Conservation (phyloP, 192 early-diverging fungal genomes). For the Coemansia sp. region DNA sequence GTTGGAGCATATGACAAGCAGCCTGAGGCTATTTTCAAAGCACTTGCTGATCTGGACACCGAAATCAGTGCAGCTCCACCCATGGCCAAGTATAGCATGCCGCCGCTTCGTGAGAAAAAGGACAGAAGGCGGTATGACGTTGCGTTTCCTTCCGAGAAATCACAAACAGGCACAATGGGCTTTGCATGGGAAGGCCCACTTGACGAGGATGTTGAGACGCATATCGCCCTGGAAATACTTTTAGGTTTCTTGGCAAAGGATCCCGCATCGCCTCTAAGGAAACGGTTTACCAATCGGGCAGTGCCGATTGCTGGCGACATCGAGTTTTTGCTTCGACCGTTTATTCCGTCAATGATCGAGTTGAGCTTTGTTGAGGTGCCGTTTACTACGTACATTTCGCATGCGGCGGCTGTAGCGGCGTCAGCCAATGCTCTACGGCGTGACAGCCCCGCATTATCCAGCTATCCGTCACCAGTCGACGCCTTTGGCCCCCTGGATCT, state of each 20-base stretch:
- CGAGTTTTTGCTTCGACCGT: conserved; percentile 61
- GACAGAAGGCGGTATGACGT: conserved; percentile 54
- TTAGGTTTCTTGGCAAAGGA: conserved; percentile 71
- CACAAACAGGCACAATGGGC: conserved; percentile 67
- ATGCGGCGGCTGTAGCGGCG: conserved; percentile 38
- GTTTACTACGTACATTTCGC: conserved; percentile 37
- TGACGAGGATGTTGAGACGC: conserved; percentile 63
- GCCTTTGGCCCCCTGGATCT: conserved; percentile 47
- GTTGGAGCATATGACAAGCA: conserved; percentile 54
- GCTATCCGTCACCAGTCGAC: conserved; percentile 49
- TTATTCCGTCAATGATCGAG: conserved; percentile 62
- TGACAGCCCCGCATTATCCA: conserved; percentile 26
- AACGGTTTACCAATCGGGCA: conserved; percentile 72
- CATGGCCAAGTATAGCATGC: conserved; percentile 40
- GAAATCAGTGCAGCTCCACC: conserved; percentile 41
- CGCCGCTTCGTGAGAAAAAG: conserved; percentile 43
- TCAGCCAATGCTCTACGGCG: conserved; percentile 36
- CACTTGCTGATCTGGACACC: conserved; percentile 22
- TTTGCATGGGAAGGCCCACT: conserved; percentile 81
- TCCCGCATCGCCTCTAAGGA: conserved; percentile 66
- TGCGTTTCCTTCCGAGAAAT: conserved; percentile 67
- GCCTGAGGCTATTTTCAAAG: conserved; percentile 57
- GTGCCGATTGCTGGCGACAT: conserved; percentile 69
- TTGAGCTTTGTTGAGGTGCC: conserved; percentile 62
- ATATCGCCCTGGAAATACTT: conserved; percentile 73